Conservation (phyloP, 148 eudicot genomes). For the Rhododendron ferrugineum region DNA sequence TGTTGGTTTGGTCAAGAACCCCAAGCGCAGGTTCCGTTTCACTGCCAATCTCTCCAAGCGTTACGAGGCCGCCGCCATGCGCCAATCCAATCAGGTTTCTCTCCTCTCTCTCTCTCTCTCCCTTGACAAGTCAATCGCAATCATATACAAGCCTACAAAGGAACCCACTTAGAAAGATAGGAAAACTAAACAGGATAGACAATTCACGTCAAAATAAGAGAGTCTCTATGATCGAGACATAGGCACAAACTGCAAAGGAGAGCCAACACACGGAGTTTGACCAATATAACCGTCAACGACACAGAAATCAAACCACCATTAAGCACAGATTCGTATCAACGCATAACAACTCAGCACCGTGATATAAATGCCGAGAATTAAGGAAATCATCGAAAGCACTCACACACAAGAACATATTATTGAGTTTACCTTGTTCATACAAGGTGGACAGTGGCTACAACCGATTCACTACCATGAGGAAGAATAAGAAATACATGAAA, state of each 20-base stretch:
- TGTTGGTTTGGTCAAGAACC: conserved; percentile 58
- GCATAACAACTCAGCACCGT: too few relatives aligned
- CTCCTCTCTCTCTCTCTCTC: not conserved
- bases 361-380: not conserved
- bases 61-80: conserved; percentile 61
- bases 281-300: too few relatives aligned
- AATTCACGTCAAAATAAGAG: too few relatives aligned
- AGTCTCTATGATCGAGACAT: too few relatives aligned
- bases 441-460: not conserved
- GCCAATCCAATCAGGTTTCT: conserved; percentile 49
- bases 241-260: too few relatives aligned
- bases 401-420: not conserved
- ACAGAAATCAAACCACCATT: too few relatives aligned
- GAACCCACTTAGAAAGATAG: too few relatives aligned
- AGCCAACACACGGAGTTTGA: too few relatives aligned
- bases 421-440: not conserved
- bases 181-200: too few relatives aligned
- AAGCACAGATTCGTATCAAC: too few relatives aligned
- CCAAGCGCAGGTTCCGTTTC: conserved; percentile 54
- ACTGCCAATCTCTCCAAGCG: conserved; percentile 72
- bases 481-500: not conserved
- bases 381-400: not conserved
- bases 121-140: too few relatives aligned
- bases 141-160: too few relatives aligned
- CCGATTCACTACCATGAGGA: not conserved